Base-by-base conservation (phyloP, 2,329 filamentous ascomycete genomes). In the Teratosphaeria pseudoeucalypti region DNA sequence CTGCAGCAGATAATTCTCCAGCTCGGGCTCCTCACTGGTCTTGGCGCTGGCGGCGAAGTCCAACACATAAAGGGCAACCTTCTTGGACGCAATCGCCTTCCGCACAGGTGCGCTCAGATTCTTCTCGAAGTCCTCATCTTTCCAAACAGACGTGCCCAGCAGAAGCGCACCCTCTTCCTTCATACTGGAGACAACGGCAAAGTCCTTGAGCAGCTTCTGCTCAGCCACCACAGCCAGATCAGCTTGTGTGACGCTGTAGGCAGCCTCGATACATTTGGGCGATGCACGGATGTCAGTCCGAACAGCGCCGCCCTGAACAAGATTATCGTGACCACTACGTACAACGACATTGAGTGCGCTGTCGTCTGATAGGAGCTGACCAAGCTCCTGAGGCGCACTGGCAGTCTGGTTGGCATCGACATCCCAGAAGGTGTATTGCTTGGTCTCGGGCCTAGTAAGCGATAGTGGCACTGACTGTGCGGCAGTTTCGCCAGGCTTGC, bases 351-450 rank as follows among this genome's bases (percentile, higher is more conserved):
- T 87, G 71, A 79, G 79, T 0, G 81, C 74, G 10, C 82, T 82
- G 66, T 86, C 83, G 34, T 78, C 79, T 3, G 85, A 82, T 39
- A 87, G 74, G 9, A 85, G 78, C 69, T 84, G 80, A 49, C 81
- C 82, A 55, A 87, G 71, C 54, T 77, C 82, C 26, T 82, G 76
- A 11, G 90, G 86, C 1, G 90, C 85, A 61, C 79, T 79, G 57
- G 81, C 80, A 57, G 87, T 82, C 1, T 79, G 75, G 32, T 91
- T 91, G 72, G 85, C 82, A 70, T 96, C 92, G 49, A 89, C 73
- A 66, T 96, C 89, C 91, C 92, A 97, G 82, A 99, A 96, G 12
- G 86, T 87, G 77, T 94, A 97, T 75, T 97, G 89, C 73, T 89
- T 82, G n/a, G 77, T 71, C 63, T 84, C 81, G 54, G 66, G 65